These are phyloP conservation scores for Curvularia spicifera DNA, from an alignment of 2,329 filamentous ascomycete species.

Conservation along the genomic window DNA sequence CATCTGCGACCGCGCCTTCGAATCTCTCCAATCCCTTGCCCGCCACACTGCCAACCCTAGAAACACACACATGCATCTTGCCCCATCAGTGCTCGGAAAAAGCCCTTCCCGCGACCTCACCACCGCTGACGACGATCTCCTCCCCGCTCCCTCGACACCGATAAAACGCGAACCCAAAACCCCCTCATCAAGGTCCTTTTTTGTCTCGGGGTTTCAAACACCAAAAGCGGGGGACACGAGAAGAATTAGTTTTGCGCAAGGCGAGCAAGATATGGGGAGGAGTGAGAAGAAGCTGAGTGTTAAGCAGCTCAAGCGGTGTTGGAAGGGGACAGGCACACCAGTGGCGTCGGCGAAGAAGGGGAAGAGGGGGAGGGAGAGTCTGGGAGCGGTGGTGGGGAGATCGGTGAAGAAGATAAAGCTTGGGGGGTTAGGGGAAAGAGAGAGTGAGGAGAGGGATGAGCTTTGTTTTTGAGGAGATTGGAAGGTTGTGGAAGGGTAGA, in stretches of 20 bases:
- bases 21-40: slow-evolving; percentile 8
- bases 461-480: slow-evolving; percentile 17
- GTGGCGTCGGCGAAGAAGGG: background rate
- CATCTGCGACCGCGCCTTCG: slow-evolving; percentile 18
- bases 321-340: slow-evolving; percentile 22
- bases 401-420: too few species aligned
- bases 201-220: slow-evolving; percentile 24
- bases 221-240: slow-evolving; percentile 9
- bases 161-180: slow-evolving; percentile 35
- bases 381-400: slow-evolving; percentile 3
- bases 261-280: slow-evolving; percentile 15
- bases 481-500: too few species aligned
- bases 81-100: background rate
- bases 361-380: background rate
- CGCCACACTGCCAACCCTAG: slow-evolving; percentile 3
- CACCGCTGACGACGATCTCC: slow-evolving; percentile 2
- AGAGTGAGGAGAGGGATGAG: slow-evolving; percentile 29
- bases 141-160: slow-evolving; percentile 1
- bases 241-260: slow-evolving; percentile 4
- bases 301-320: slow-evolving; percentile 33
- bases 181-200: slow-evolving; percentile 16
- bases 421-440: too few species aligned
- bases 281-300: slow-evolving; percentile 18
- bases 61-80: background rate
- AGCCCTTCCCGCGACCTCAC: slow-evolving; percentile 12